Percentiles rank a stretch among this genome's conserved stretches.
These are phyloP conservation scores for Penstemon eatonii DNA, from an alignment of 257 asterid species.

Conservation along the genomic window DNA sequence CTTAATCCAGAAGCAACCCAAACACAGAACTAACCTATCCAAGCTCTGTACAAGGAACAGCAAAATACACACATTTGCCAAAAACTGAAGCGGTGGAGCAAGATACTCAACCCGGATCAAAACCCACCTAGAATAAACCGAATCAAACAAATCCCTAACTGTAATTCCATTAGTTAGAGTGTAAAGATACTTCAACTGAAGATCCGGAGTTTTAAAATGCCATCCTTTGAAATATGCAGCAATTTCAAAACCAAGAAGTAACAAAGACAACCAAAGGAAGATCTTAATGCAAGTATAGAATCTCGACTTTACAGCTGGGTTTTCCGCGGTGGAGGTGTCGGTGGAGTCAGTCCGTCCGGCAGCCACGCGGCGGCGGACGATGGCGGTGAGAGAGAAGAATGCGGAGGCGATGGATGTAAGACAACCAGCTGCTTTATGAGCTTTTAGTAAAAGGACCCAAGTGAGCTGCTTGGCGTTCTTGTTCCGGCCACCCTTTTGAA, in stretches of 20 bases:
- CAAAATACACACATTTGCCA: slow-evolving; percentile 72
- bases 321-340: slow-evolving; percentile 35
- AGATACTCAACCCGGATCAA: slow-evolving; percentile 77
- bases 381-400: slow-evolving; percentile 59
- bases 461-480: slow-evolving; percentile 94
- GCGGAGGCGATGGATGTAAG: slow-evolving; percentile 81
- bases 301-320: slow-evolving; percentile 41
- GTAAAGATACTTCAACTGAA: slow-evolving; percentile 52
- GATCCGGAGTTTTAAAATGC: slow-evolving; percentile 68
- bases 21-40: slow-evolving; percentile 73
- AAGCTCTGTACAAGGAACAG: slow-evolving; percentile 80
- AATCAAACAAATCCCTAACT: slow-evolving; percentile 59
- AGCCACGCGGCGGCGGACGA: slow-evolving; percentile 77
- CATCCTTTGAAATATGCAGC: slow-evolving; percentile 86
- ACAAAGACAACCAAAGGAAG: slow-evolving; percentile 56
- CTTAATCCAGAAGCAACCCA: slow-evolving; percentile 88
- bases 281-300: slow-evolving; percentile 62
- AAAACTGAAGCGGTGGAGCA: slow-evolving; percentile 75
- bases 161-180: slow-evolving; percentile 45
- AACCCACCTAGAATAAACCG: slow-evolving; percentile 70
- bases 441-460: slow-evolving; percentile 87
- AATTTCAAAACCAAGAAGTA: slow-evolving; percentile 63
- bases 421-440: slow-evolving; percentile 91
- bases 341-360: slow-evolving; percentile 74
- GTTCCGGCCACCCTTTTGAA: slow-evolving; percentile 63